phyloP scores from a whole-genome alignment of 495 filamentous ascomycete genomes.

The Sordaria brevicollis region DNA sequence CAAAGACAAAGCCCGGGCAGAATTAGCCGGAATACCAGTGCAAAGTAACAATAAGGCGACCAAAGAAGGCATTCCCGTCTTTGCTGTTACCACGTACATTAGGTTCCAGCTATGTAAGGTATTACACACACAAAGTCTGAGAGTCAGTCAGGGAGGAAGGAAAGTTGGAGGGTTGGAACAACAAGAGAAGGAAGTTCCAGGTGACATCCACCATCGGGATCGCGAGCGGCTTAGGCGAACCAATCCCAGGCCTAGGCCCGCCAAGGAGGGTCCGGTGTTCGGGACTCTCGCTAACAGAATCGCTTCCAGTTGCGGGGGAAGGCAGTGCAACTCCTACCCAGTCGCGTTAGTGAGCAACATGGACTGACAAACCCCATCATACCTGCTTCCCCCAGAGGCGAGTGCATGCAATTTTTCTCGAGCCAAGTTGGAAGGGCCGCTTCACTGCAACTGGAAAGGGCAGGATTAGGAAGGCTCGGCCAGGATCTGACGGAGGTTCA shows the following conservation, averaged over 20 bases:
- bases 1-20: not conserved
- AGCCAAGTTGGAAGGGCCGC: not conserved
- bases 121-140: not conserved
- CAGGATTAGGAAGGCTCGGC: not conserved
- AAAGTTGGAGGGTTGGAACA: not conserved
- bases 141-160: not conserved
- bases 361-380: not conserved
- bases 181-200: not conserved
- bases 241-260: not conserved
- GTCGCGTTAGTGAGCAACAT: not conserved
- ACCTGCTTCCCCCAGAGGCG: not conserved
- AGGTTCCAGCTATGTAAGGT: not conserved
- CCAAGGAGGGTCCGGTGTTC: not conserved
- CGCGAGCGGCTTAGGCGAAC: not conserved
- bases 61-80: not conserved
- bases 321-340: not conserved
- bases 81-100: not conserved
- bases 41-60: not conserved
- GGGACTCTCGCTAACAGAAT: not conserved
- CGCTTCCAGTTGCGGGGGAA: not conserved
- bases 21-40: not conserved
- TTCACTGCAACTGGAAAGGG: not conserved
- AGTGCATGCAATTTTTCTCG: not conserved
- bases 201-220: not conserved
- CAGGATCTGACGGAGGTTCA: not conserved